phyloP scores from a whole-genome alignment of 441 rosid genomes.

The Jatropha podagrica region DNA sequence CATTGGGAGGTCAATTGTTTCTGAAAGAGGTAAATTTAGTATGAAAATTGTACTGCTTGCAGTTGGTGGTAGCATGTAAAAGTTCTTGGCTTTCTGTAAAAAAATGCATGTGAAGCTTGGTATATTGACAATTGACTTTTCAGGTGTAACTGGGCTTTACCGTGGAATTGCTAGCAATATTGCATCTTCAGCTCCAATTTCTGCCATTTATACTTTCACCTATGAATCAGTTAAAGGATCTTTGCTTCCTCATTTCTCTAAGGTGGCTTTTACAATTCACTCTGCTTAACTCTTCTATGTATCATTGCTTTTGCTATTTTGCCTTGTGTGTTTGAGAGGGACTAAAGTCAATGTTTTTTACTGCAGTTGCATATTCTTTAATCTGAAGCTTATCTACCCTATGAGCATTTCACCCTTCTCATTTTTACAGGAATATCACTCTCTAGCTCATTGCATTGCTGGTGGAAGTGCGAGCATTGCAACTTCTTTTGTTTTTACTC shows the following conservation, averaged over 20 bases:
- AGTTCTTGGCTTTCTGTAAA: constrained; percentile 16
- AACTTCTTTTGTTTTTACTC: constrained; percentile 88
- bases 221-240: constrained; percentile 82
- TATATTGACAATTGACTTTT: constrained; percentile 24
- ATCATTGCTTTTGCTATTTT: constrained; percentile 3
- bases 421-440: constrained; percentile 64
- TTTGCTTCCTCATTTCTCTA: constrained; percentile 71
- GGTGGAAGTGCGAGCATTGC: constrained; percentile 94
- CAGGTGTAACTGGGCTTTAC: constrained; percentile 80
- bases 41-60: constrained; percentile 15
- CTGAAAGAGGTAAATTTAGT: constrained; percentile 67
- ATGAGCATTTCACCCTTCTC: constrained; percentile 1
- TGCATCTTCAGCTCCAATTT: constrained; percentile 88
- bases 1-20: constrained; percentile 74
- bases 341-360: not conserved
- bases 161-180: constrained; percentile 73
- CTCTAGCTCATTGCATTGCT: constrained; percentile 80
- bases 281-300: constrained; percentile 6
- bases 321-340: not conserved
- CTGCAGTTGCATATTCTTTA: not conserved
- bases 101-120: constrained; percentile 12
- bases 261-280: constrained; percentile 41
- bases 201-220: constrained; percentile 82
- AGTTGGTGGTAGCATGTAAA: constrained; percentile 7
- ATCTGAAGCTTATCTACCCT: not conserved